phyloP scores from a whole-genome alignment of 2,329 filamentous ascomycete genomes.

The Ophiostoma triangulosporum region DNA sequence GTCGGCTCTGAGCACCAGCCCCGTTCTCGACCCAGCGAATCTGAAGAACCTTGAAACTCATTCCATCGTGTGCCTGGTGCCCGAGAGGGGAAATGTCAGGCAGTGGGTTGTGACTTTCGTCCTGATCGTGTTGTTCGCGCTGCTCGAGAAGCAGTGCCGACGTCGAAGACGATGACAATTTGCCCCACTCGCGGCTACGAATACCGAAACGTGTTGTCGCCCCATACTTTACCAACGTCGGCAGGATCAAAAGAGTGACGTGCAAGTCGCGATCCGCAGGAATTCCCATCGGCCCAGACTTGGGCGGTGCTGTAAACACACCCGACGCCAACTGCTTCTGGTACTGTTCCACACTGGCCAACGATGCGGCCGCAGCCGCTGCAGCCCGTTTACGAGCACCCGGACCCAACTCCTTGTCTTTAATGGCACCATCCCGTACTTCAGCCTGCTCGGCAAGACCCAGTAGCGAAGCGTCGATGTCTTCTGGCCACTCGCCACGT shows the following conservation, averaged over 20 bases:
- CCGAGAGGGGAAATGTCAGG: background rate
- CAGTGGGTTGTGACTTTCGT: background rate
- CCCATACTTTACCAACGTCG: conserved; percentile 62
- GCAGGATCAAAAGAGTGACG: conserved; percentile 74
- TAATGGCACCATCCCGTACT: conserved; percentile 12
- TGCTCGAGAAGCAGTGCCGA: background rate
- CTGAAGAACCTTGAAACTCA: conserved; percentile 74
- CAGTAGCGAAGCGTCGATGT: conserved; percentile 58
- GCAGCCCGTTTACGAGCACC: background rate
- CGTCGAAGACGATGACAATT: background rate
- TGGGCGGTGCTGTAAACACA: conserved; percentile 39
- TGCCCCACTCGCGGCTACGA: conserved; percentile 64
- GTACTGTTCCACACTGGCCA: background rate
- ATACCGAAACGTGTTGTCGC: conserved; percentile 68
- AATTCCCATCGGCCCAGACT: conserved; percentile 47
- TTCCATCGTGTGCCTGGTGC: conserved; percentile 52
- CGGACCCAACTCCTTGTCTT: background rate
- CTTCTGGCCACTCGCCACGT: conserved; percentile 71
- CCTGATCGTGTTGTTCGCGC: background rate
- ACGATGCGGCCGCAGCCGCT: background rate
- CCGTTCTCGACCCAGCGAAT: conserved; percentile 78
- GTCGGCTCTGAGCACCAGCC: conserved; percentile 41
- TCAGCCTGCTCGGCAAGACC: conserved; percentile 32
- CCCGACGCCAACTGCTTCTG: conserved; percentile 21
- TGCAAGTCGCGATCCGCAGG: conserved; percentile 66